Conservation (phyloP, 2,329 filamentous ascomycete species). For the Chalaropsis thielavioides region DNA sequence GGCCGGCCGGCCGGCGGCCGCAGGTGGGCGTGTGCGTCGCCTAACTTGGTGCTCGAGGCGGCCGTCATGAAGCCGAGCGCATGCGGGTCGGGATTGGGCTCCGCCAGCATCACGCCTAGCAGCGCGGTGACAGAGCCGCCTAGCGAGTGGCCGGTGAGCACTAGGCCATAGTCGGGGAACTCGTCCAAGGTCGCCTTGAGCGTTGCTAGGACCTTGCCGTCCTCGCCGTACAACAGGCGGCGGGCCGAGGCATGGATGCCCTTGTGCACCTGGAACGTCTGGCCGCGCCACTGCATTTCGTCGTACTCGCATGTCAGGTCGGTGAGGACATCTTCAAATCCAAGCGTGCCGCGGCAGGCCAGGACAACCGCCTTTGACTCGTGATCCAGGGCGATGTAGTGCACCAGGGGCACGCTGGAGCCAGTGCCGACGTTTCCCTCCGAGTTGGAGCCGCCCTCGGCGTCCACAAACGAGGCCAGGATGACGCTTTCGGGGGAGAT, state of each 20-base stretch:
- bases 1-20: constrained; percentile 46
- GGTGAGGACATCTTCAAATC: constrained; percentile 58
- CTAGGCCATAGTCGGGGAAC: constrained; percentile 53
- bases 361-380: constrained; percentile 57
- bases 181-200: constrained; percentile 51
- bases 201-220: constrained; percentile 51
- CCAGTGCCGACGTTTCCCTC: constrained; percentile 50
- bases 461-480: constrained; percentile 56
- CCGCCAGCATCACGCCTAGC: constrained; percentile 55
- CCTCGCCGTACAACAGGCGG: constrained; percentile 51
- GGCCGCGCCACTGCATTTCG: constrained; percentile 47
- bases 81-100: constrained; percentile 37
- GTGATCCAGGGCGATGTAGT: constrained; percentile 59
- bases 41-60: constrained; percentile 29
- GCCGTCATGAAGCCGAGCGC: constrained; percentile 48
- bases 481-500: constrained; percentile 44
- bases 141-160: constrained; percentile 55
- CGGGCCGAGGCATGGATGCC: constrained; percentile 58
- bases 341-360: constrained; percentile 57
- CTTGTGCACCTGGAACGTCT: constrained; percentile 56
- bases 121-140: constrained; percentile 56
- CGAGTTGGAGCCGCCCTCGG: constrained; percentile 50
- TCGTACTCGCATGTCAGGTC: constrained; percentile 65
- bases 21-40: constrained; percentile 16
- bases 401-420: constrained; percentile 46